Percentiles rank a stretch among this genome's conserved stretches.
Evolutionary conservation across 2,329 filamentous ascomycete genomes (phyloP).

Genomic region (Talaromyces marneffei): DNA sequence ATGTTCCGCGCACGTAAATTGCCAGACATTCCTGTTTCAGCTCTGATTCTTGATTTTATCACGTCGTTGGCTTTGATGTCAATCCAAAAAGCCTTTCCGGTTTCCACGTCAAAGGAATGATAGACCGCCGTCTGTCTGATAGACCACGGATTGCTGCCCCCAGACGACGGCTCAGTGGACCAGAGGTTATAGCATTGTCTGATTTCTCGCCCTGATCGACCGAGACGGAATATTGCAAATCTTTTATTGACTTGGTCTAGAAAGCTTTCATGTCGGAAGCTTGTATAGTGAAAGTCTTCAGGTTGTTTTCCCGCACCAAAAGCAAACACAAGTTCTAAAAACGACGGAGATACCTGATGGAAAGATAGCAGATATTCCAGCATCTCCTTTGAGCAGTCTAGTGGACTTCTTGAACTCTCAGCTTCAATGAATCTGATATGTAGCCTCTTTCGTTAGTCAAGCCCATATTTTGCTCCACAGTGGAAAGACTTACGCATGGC

Average conservation of each 20-base stretch:
- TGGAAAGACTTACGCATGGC: neutral
- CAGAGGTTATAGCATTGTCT: neutral
- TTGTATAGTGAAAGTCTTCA: slow-evolving; percentile 6
- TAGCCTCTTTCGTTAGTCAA: neutral
- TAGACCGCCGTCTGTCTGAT: slow-evolving; percentile 3
- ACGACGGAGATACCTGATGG: slow-evolving; percentile 1
- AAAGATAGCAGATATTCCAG: slow-evolving; percentile 3
- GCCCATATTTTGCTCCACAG: neutral
- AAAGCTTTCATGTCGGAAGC: slow-evolving; percentile 3
- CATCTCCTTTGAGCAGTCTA: slow-evolving; percentile 8
- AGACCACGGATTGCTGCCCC: neutral
- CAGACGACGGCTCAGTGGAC: neutral
- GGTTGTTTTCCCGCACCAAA: slow-evolving; percentile 1
- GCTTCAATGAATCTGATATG: neutral
- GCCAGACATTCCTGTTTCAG: neutral
- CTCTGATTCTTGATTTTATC: neutral
- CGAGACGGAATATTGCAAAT: neutral
- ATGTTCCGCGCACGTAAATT: neutral
- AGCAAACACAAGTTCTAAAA: slow-evolving; percentile 5
- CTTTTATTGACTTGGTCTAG: neutral
- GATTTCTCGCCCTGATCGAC: neutral
- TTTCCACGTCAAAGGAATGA: slow-evolving; percentile 6
- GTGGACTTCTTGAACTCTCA: neutral
- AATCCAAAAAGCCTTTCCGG: slow-evolving; percentile 4
- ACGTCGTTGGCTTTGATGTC: slow-evolving; percentile 3